phyloP scores from a whole-genome alignment of 2,329 filamentous ascomycete species.

The Dothistroma pini region DNA sequence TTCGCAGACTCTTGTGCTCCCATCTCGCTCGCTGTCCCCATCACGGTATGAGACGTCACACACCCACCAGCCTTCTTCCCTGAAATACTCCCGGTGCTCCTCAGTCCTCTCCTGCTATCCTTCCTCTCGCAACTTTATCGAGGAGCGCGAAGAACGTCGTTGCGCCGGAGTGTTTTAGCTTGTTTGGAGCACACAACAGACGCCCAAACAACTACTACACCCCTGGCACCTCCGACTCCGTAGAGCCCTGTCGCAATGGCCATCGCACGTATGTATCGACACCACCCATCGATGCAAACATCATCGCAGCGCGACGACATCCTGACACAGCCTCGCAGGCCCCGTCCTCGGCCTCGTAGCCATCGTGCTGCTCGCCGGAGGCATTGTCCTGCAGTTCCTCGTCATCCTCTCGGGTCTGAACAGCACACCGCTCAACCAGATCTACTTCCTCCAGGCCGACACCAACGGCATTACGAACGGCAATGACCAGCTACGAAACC shows the following conservation, averaged over 20 bases:
- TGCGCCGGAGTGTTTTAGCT: neutral
- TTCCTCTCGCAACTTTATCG: neutral
- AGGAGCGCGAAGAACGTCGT: neutral
- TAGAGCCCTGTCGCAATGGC: conserved; percentile 17
- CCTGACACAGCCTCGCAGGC: conserved; percentile 41
- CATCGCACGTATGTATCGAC: conserved; percentile 19
- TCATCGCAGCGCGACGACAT: neutral
- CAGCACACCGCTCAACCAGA: conserved; percentile 60
- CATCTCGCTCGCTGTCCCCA: neutral
- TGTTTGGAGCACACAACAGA: neutral
- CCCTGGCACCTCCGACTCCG: conserved; percentile 6
- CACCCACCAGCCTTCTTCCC: neutral
- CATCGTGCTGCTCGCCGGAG: conserved; percentile 59
- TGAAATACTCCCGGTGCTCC: conserved; percentile 1
- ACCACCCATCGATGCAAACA: neutral
- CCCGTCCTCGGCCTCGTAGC: conserved; percentile 54
- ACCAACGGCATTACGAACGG: conserved; percentile 65
- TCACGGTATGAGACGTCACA: conserved; percentile 5
- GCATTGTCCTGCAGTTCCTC: conserved; percentile 62
- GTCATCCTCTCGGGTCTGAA: conserved; percentile 61
- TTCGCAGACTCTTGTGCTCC: neutral
- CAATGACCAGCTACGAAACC: conserved; percentile 53
- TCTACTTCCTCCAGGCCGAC: conserved; percentile 81
- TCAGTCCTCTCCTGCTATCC: neutral
- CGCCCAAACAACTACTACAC: conserved; percentile 1